Evolutionary conservation across 768 basidiomycete genomes (phyloP).

Genomic region (Suillus variegatus): DNA sequence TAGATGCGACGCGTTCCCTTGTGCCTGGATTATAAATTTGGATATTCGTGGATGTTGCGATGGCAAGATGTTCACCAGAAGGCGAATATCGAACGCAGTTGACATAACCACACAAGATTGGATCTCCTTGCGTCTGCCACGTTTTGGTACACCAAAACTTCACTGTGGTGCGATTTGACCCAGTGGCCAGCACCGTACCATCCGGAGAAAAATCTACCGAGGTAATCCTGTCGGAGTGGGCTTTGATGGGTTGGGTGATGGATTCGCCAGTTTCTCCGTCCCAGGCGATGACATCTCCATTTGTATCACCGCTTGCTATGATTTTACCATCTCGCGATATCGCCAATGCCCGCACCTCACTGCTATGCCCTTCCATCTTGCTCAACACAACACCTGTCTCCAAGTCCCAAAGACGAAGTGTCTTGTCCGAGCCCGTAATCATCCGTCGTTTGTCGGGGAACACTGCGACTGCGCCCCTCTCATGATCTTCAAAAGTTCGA

Average conservation of each 20-base stretch:
- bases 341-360: background rate
- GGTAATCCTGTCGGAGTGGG: fast-evolving
- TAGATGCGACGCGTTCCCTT: background rate
- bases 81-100: too few species aligned
- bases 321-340: background rate
- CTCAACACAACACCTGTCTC: background rate
- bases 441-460: background rate
- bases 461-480: too few species aligned
- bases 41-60: background rate
- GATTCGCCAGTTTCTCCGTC: too few species aligned
- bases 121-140: too few species aligned
- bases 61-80: background rate
- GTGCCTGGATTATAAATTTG: background rate
- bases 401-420: background rate
- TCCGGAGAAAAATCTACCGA: too few species aligned
- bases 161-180: too few species aligned
- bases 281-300: too few species aligned
- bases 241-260: too few species aligned
- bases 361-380: background rate
- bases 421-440: background rate
- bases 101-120: too few species aligned
- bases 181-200: too few species aligned
- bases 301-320: background rate
- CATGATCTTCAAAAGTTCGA: too few species aligned
- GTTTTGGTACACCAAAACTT: too few species aligned